Conservation (phyloP, 768 basidiomycete species). For the Saitozyma sp. region DNA sequence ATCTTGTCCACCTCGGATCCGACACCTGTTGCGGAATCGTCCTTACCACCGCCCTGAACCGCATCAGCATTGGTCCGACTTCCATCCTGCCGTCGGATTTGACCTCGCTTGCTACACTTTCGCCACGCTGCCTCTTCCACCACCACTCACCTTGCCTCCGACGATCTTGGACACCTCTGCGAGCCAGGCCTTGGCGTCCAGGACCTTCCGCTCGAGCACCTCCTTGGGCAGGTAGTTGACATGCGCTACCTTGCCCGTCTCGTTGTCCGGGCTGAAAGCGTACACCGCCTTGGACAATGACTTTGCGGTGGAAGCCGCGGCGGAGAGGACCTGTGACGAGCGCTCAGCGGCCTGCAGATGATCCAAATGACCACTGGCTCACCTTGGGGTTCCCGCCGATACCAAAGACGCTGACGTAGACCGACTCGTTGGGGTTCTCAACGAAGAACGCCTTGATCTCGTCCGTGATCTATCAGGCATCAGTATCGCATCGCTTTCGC, state of each 20-base stretch:
- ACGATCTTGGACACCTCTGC: slow-evolving; percentile 70
- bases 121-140: not conserved
- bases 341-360: slow-evolving; percentile 9
- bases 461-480: slow-evolving; percentile 64
- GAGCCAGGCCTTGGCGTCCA: slow-evolving; percentile 89
- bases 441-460: slow-evolving; percentile 71
- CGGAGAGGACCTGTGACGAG: slow-evolving; percentile 22
- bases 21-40: slow-evolving; percentile 85
- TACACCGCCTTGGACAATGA: slow-evolving; percentile 81
- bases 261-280: slow-evolving; percentile 75
- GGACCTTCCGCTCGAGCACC: slow-evolving; percentile 57
- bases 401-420: slow-evolving; percentile 70
- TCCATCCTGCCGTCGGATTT: not conserved
- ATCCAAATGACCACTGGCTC: slow-evolving; percentile 15
- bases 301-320: slow-evolving; percentile 72
- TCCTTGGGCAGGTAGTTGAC: slow-evolving; percentile 77
- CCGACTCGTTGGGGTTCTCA: slow-evolving; percentile 68
- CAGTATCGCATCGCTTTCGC: not conserved
- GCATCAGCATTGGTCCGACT: not conserved
- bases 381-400: slow-evolving; percentile 80
- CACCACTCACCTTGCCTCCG: slow-evolving; percentile 76
- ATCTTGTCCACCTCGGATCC: slow-evolving; percentile 67
- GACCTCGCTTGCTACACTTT: not conserved
- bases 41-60: slow-evolving; percentile 85
- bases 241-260: slow-evolving; percentile 76